phyloP scores from a whole-genome alignment of 768 basidiomycete species.

The Tylopilus rubrobrunneus region DNA sequence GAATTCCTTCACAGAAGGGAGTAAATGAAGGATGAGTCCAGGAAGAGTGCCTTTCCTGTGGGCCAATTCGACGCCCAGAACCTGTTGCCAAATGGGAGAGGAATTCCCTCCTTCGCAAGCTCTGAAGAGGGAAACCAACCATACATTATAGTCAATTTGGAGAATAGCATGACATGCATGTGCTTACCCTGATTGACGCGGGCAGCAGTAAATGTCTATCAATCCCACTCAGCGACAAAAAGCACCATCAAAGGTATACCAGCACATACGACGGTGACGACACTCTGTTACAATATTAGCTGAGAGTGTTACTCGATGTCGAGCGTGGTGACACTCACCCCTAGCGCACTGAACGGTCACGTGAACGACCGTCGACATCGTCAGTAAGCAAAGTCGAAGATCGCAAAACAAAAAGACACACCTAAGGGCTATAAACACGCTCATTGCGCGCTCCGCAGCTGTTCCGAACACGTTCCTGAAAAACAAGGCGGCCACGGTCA shows the following conservation, averaged over 20 bases:
- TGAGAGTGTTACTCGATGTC: not conserved
- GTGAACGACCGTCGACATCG: too few species aligned
- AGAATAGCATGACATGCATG: not conserved
- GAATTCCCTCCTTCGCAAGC: constrained; percentile 60
- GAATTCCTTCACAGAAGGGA: constrained; percentile 39
- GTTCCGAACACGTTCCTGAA: constrained; percentile 57
- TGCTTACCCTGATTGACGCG: constrained; percentile 49
- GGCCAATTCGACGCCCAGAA: constrained; percentile 65
- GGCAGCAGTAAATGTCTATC: constrained; percentile 46
- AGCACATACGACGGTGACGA: constrained; percentile 27
- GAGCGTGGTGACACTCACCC: constrained; percentile 16
- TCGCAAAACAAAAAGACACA: constrained; percentile 9
- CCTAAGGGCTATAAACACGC: constrained; percentile 56
- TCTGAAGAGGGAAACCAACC: constrained; percentile 28
- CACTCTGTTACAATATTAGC: constrained; percentile 19
- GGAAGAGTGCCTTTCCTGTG: constrained; percentile 49
- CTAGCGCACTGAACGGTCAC: constrained; percentile 29
- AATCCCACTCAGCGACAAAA: not conserved
- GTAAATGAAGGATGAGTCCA: constrained; percentile 51
- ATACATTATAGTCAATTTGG: not conserved
- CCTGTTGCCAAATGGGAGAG: constrained; percentile 53
- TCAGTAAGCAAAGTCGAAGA: not conserved
- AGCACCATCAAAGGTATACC: not conserved
- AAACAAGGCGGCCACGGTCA: constrained; percentile 57
- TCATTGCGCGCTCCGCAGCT: constrained; percentile 48